A percentile compares a stretch with the other conserved stretches of the same genome.
These are phyloP conservation scores for Berberis vulgaris DNA, from an alignment of 164 flowering plant genomes.

Conservation along the genomic window DNA sequence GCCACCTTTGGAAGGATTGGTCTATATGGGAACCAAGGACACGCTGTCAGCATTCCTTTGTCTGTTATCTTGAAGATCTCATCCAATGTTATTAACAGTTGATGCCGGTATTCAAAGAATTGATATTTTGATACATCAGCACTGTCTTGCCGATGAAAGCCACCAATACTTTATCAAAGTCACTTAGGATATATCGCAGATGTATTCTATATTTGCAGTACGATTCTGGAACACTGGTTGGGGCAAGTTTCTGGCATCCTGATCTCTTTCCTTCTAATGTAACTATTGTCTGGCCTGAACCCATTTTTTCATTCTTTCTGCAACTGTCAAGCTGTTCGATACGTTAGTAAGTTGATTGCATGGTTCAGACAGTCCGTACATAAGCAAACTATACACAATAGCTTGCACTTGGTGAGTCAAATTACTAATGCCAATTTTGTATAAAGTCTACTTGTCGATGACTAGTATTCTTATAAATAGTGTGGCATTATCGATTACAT, in stretches of 20 bases:
- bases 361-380: too few species aligned
- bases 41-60: conserved; percentile 56
- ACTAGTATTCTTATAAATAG: too few species aligned
- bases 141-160: too few species aligned
- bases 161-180: too few species aligned
- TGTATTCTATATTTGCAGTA: not conserved
- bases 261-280: too few species aligned
- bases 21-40: conserved; percentile 63
- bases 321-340: conserved; percentile 12
- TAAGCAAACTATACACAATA: too few species aligned
- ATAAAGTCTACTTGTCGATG: too few species aligned
- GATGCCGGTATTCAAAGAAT: conserved; percentile 1
- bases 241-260: conserved; percentile 2
- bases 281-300: not conserved
- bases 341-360: too few species aligned
- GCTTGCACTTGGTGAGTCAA: too few species aligned
- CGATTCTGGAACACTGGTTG: not conserved
- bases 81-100: conserved; percentile 30
- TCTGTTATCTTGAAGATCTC: conserved; percentile 48
- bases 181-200: not conserved
- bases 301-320: conserved; percentile 42
- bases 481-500: too few species aligned
- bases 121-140: too few species aligned
- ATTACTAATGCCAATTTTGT: too few species aligned
- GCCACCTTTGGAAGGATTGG: conserved; percentile 88